phyloP scores from a whole-genome alignment of 1,284 basidiomycete species.

The Leccinum angustisporum region DNA sequence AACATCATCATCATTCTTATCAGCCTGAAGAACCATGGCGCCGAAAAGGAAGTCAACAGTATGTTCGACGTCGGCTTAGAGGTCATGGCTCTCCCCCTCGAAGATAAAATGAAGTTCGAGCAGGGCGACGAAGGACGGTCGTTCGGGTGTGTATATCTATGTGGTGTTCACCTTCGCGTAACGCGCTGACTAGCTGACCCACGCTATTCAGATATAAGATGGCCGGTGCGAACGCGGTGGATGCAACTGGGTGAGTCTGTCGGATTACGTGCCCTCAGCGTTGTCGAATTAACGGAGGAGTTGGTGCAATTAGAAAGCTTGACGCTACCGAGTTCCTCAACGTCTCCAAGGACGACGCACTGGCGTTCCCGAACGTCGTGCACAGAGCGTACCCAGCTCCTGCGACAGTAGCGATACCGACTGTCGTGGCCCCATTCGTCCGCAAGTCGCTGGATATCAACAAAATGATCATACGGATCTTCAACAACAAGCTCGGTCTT shows the following conservation, averaged over 20 bases:
- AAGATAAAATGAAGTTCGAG: conserved; percentile 65
- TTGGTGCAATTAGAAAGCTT: conserved; percentile 12
- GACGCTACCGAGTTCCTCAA: conserved; percentile 70
- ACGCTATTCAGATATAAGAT: conserved; percentile 56
- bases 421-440: conserved; percentile 54
- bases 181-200: background rate
- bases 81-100: conserved; percentile 56
- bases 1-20: background rate
- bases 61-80: conserved; percentile 65
- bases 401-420: conserved; percentile 50
- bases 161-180: background rate
- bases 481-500: conserved; percentile 58
- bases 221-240: conserved; percentile 59
- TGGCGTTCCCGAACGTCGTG: conserved; percentile 52
- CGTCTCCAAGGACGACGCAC: conserved; percentile 62
- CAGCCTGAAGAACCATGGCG: conserved; percentile 63
- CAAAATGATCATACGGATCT: conserved; percentile 51
- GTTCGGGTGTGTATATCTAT: conserved; percentile 49
- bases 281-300: background rate
- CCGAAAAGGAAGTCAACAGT: conserved; percentile 47
- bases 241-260: conserved; percentile 49
- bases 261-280: no score
- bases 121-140: conserved; percentile 64
- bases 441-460: conserved; percentile 57
- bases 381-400: conserved; percentile 56